A percentile compares a stretch with the other conserved stretches of the same genome.
Evolutionary conservation across 2,329 filamentous ascomycete species (phyloP).

Genomic region (Ceratocystiopsis minuta): DNA sequence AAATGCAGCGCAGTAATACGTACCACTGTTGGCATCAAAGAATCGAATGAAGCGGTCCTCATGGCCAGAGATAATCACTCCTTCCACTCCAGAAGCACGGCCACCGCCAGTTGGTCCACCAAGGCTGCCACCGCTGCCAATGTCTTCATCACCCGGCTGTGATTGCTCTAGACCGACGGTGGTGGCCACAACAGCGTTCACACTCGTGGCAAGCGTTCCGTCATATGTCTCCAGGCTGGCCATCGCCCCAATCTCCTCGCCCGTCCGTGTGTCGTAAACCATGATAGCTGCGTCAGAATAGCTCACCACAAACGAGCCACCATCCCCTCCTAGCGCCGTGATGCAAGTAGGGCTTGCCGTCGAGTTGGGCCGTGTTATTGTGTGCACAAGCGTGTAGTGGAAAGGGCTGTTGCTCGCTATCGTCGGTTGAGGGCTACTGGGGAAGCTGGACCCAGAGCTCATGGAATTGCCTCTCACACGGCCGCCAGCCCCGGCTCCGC

Average conservation of each 20-base stretch:
- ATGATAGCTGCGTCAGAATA: constrained; percentile 82
- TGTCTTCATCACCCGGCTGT: constrained; percentile 56
- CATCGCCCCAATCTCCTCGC: constrained; percentile 85
- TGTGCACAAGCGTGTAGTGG: constrained; percentile 72
- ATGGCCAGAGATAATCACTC: constrained; percentile 88
- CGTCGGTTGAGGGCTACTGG: constrained; percentile 76
- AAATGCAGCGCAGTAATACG: constrained; percentile 19
- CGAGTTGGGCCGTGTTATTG: constrained; percentile 51
- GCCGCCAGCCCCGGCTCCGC: constrained; percentile 40
- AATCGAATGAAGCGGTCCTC: constrained; percentile 93
- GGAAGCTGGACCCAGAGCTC: constrained; percentile 83
- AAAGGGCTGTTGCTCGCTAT: constrained; percentile 75
- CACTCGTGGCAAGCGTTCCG: constrained; percentile 56
- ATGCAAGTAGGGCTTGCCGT: constrained; percentile 77
- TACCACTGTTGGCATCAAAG: constrained; percentile 98
- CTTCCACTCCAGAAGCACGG: constrained; percentile 58
- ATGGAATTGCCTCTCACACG: constrained; percentile 81
- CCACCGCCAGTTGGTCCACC: constrained; percentile 54
- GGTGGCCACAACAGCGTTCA: constrained; percentile 82
- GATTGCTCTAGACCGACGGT: constrained; percentile 66
- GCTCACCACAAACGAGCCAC: constrained; percentile 81
- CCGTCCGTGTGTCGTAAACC: constrained; percentile 80
- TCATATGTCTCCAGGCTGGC: constrained; percentile 89
- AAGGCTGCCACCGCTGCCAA: constrained; percentile 33
- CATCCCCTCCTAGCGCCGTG: constrained; percentile 63